Conservation (phyloP, 2,329 filamentous ascomycete genomes). For the Sporothrix dimorphospora region DNA sequence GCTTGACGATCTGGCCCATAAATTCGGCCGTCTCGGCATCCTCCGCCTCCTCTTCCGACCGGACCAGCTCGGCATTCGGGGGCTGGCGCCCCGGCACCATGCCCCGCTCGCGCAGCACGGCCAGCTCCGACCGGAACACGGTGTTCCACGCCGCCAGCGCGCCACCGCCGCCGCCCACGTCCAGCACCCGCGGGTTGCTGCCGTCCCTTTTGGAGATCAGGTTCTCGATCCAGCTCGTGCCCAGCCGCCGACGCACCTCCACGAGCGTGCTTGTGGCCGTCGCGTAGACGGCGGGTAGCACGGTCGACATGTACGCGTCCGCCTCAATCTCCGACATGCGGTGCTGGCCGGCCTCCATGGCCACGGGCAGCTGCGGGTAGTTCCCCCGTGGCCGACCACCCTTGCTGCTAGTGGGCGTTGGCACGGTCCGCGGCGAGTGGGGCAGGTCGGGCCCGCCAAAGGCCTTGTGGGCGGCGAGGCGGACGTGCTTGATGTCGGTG, state of each 20-base stretch:
- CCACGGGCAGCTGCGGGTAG: conserved; percentile 65
- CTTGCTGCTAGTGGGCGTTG: conserved; percentile 41
- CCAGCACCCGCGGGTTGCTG: conserved; percentile 66
- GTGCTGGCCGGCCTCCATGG: conserved; percentile 64
- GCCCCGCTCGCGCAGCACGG: conserved; percentile 61
- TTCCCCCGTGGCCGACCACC: conserved; percentile 47
- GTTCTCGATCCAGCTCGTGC: conserved; percentile 68
- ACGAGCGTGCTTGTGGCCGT: conserved; percentile 68
- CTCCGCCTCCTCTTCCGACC: conserved; percentile 48
- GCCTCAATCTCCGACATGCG: conserved; percentile 76
- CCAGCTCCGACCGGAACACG: conserved; percentile 80
- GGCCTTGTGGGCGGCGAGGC: conserved; percentile 68
- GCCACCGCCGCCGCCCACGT: conserved; percentile 74
- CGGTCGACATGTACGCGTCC: conserved; percentile 70
- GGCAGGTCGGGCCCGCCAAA: conserved; percentile 81
- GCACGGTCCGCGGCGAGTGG: conserved; percentile 72
- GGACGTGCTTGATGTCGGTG: conserved; percentile 74
- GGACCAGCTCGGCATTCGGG: conserved; percentile 48
- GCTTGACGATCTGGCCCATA: background rate
- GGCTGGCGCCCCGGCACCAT: conserved; percentile 57
- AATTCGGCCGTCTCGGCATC: conserved; percentile 39
- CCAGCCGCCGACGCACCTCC: conserved; percentile 74
- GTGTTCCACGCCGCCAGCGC: conserved; percentile 77
- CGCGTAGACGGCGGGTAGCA: conserved; percentile 72
- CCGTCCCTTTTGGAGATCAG: conserved; percentile 62